Base-by-base conservation (phyloP, 2,329 filamentous ascomycete species). In the Gremmenia infestans region DNA sequence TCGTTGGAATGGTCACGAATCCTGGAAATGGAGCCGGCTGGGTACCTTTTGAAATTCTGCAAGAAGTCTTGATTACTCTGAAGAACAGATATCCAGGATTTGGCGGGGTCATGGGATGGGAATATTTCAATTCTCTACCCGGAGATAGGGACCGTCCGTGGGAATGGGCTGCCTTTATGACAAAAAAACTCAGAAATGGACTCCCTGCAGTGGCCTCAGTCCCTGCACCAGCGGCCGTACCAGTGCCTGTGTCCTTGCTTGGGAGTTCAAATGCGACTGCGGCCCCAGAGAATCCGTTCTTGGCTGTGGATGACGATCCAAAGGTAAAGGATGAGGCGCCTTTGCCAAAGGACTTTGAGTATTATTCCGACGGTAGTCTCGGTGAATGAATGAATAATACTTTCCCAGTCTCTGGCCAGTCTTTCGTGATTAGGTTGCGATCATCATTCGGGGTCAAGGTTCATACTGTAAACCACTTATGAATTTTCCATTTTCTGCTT, bases 71-170 rank as follows among this genome's bases (percentile, higher is more conserved):
- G 46, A 76, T 77, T 32, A 68, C 76, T 42, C 68, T 91, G 61
- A 73, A 79, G 37, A 74, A 81, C 37, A 78, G 78, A 56, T 89
- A 89, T 51, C 81, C 81, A 1, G 74, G 75, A 1, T 94, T 96
- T 70, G 92, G 91, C 0, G 92, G 92, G 0, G 85, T 97, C 6
- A 94, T 94, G 85, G 91, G 91, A 2, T 97, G 92, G 92, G 92
- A 97, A 74, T 96, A 94, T 70, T 96, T 93, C 74, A 95, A 96
- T 74, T 83, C 86, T 54, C 70, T 85, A 56, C 88, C 89, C 0
- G 86, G 85, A 1, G 85, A 81, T 23, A 69, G 68, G 2, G 74
- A 76, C 12, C 73, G 78, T 54, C 88, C 89, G 0, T 93, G 87
- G 87, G 78, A 88, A 62, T 96, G 91, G 91, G 89, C 88, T 0